Base-by-base conservation (phyloP, 768 basidiomycete species). In the Termitomyces sp. region DNA sequence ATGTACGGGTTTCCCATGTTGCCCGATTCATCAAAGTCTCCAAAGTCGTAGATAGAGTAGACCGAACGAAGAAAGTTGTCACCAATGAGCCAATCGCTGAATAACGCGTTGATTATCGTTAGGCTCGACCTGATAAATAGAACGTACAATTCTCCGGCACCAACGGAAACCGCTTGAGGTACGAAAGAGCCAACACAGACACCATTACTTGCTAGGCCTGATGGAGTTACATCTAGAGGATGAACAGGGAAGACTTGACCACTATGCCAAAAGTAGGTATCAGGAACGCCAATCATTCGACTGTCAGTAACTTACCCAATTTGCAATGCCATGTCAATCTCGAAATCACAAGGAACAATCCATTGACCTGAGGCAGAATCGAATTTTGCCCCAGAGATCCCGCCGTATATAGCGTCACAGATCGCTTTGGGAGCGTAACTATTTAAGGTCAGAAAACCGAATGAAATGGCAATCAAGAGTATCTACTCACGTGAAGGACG, bases 1-100 rank as follows among this genome's bases (percentile, higher is more conserved):
- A 93, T 79, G 66, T 88, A 90, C 5, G 91, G 91, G 64, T 84
- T 69, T 40, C 88, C 89, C 83, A 84, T 84, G 15, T 77, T 68
- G 37, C 83, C 84, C 5, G 77, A 72, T 12, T 76, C 66, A 64
- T 84, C 80, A 60, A 82, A 90, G 70, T 93, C 88, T 22, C 90
- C 90, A 65, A 87, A 93, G 68, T 92, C 87, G 67, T 91, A 93
- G 54, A 93, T 71, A 8, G 88, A 80, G 68, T 93, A 93, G 38
- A 92, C 72, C 15, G 88, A 88, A 56, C 91, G 89, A 56, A 93
- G 77, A 65, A 90, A 78, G 63, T 89, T 92, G 69, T 88, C 90
- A 21, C 91, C 91, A 51, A 92, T 65, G 44, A 93, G 75, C 84
- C 88, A 87, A 66, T 93, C 91, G 65, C 89, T 91, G 57, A 19